Evolutionary conservation across 768 basidiomycete species (phyloP).

Genomic region (Neoboletus magnificus): DNA sequence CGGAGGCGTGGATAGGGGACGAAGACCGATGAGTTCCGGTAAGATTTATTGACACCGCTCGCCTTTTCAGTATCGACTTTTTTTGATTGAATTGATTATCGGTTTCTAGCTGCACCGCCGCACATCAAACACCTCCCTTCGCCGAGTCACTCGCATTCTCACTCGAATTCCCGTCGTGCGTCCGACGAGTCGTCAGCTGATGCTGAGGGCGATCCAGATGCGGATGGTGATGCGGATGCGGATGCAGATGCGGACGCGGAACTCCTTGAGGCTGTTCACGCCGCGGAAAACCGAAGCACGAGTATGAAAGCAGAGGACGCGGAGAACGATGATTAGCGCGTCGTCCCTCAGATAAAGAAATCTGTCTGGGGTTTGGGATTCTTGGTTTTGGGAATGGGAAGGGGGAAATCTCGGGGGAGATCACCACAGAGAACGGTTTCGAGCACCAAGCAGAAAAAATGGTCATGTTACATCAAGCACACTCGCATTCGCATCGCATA

Average conservation of each 20-base stretch:
- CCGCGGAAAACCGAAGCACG: slow-evolving; percentile 43
- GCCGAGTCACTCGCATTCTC: slow-evolving; percentile 23
- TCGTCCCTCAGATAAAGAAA: background rate
- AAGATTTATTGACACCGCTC: slow-evolving; percentile 4
- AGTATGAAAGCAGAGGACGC: slow-evolving; percentile 29
- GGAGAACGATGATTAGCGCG: slow-evolving; percentile 20
- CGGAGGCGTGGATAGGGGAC: slow-evolving; percentile 21
- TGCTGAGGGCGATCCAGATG: slow-evolving; percentile 35
- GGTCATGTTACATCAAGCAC: background rate
- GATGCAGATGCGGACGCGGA: slow-evolving; percentile 42
- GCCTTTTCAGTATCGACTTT: background rate
- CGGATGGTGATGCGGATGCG: slow-evolving; percentile 37
- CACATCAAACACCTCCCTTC: slow-evolving; percentile 25
- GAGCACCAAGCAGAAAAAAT: background rate
- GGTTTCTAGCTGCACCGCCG: slow-evolving; percentile 15
- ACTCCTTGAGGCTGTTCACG: slow-evolving; percentile 50
- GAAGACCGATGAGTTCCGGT: slow-evolving; percentile 30
- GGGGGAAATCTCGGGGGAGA: slow-evolving; percentile 7
- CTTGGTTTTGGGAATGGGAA: slow-evolving; percentile 16
- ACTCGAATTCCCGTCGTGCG: slow-evolving; percentile 24
- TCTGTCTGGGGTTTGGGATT: background rate
- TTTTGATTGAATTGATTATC: slow-evolving; percentile 6
- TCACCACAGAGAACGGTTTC: slow-evolving; percentile 5
- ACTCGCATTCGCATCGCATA: slow-evolving; percentile 7
- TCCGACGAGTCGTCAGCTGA: slow-evolving; percentile 29